Conservation (phyloP, 495 filamentous ascomycete genomes). For the Penicillium bovifimosum region DNA sequence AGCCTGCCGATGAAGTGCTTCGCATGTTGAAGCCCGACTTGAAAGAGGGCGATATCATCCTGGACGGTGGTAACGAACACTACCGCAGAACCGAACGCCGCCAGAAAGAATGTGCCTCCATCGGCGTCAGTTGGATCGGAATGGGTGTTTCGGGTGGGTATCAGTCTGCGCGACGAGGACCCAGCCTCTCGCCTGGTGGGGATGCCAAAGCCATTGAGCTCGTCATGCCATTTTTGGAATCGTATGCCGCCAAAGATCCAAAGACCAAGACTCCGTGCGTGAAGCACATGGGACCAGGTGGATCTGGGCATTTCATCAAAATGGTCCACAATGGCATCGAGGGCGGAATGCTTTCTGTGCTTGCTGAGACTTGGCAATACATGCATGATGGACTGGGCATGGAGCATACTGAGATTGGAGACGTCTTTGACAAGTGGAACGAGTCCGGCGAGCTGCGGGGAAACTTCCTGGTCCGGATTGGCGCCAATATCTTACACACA, state of each 20-base stretch:
- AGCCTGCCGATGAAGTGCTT: slow-evolving; percentile 60
- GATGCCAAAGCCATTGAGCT: slow-evolving; percentile 50
- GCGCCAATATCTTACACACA: slow-evolving; percentile 53
- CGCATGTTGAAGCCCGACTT: slow-evolving; percentile 51
- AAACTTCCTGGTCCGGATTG: slow-evolving; percentile 61
- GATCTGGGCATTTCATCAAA: slow-evolving; percentile 68
- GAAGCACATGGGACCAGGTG: slow-evolving; percentile 53
- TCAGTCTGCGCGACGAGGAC: slow-evolving; percentile 59
- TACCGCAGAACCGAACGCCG: slow-evolving; percentile 62
- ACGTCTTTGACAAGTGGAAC: slow-evolving; percentile 59
- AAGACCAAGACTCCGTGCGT: slow-evolving; percentile 57
- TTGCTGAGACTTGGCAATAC: slow-evolving; percentile 62
- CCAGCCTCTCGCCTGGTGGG: slow-evolving; percentile 62
- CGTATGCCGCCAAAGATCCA: slow-evolving; percentile 55
- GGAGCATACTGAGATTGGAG: slow-evolving; percentile 56
- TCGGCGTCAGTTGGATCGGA: slow-evolving; percentile 60
- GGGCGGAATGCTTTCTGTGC: slow-evolving; percentile 59
- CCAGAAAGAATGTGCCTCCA: slow-evolving; percentile 49
- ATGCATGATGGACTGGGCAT: slow-evolving; percentile 56
- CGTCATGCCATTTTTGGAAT: slow-evolving; percentile 59
- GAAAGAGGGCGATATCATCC: slow-evolving; percentile 59
- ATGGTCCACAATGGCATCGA: slow-evolving; percentile 78
- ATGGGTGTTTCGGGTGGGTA: slow-evolving; percentile 67
- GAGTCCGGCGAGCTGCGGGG: slow-evolving; percentile 50
- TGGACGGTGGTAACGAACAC: slow-evolving; percentile 69